Evolutionary conservation across 768 basidiomycete species (phyloP), one percentile per base, ranked within the genome.

Genomic region (Mycena vitilis): DNA sequence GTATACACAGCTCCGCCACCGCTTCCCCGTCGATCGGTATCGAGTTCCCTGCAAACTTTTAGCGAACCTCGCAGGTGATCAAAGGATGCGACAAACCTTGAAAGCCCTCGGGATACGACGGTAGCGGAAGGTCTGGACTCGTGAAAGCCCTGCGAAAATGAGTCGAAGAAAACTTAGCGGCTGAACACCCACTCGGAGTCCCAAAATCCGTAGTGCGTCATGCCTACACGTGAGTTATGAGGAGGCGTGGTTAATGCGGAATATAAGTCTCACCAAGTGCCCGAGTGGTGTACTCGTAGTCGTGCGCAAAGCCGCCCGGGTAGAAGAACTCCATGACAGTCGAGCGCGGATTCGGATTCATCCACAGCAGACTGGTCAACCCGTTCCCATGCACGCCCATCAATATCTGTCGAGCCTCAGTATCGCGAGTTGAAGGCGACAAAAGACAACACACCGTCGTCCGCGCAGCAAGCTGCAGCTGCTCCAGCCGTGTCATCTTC

Each of bases 361-460:
- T 98, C 95, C 95, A 98, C 5, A 98, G 76, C 1, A 96, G 85
- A 34, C 94, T 86, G 0, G 95, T 96, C 42, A 98, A 77, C 42
- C 94, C 96, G 75, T 98, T 98, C 13, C 96, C 95, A 74, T 97
- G 95, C 20, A 97, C 92, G 60, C 95, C 95, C 87, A 96, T 91
- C 90, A 97, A 87, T 73, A 97, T 94, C 95, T 97, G 68, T 37
- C 5, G 40, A 12, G 16, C 30, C 12, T 56, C n/a, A 70, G 38
- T 54, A 34, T 23, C 5, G 23, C 12, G 10, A 36, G 55, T 20
- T 36, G 34, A 23, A 9, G 52, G 45, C 61, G 40, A 60, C 15
- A 13, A 18, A 18, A 12, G 69, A 34, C 20, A 36, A 78, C 90
- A 72, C 76, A 96, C 94, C 59, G 96, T 98, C 5, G 95, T 95